Percentiles rank a stretch among this genome's conserved stretches.
phyloP scores from a whole-genome alignment of 257 asterid genomes.

The Marsdenia floribunda region DNA sequence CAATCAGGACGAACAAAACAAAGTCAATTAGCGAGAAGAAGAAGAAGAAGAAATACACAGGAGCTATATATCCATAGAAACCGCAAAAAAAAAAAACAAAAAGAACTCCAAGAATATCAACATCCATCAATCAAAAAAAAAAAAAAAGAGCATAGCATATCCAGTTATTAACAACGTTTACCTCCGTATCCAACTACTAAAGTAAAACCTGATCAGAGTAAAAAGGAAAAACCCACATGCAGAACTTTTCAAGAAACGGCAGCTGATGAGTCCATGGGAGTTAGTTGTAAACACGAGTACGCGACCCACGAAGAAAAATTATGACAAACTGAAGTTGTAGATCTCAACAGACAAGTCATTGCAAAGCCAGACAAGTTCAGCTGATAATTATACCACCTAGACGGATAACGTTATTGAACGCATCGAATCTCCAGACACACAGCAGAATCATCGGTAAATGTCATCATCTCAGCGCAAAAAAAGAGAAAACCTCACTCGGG shows the following conservation, averaged over 20 bases:
- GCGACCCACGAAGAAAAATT: constrained; percentile 10
- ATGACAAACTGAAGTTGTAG: constrained; percentile 20
- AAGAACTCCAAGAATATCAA: not conserved
- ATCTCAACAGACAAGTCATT: constrained; percentile 34
- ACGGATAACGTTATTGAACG: constrained; percentile 37
- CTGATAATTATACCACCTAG: constrained; percentile 33
- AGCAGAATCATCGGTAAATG: constrained; percentile 33
- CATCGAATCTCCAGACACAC: constrained; percentile 30
- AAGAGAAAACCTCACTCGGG: not conserved
- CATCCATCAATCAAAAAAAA: not conserved
- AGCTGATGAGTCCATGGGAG: constrained; percentile 1
- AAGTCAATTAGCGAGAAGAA: not conserved
- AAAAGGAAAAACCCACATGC: constrained; percentile 7
- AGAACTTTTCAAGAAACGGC: constrained; percentile 15
- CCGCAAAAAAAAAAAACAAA: no score
- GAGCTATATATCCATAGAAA: not conserved
- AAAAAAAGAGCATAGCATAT: not conserved
- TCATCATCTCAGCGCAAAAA: not conserved
- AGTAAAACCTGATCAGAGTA: no score
- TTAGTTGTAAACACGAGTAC: constrained; percentile 5
- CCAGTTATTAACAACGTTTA: not conserved
- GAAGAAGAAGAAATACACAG: not conserved
- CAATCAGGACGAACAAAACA: not conserved
- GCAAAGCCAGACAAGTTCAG: constrained; percentile 34
- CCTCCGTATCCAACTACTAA: constrained; percentile 1